Evolutionary conservation across 139 green algal genomes (phyloP).

Genomic region (Chlamydomonas sp.): DNA sequence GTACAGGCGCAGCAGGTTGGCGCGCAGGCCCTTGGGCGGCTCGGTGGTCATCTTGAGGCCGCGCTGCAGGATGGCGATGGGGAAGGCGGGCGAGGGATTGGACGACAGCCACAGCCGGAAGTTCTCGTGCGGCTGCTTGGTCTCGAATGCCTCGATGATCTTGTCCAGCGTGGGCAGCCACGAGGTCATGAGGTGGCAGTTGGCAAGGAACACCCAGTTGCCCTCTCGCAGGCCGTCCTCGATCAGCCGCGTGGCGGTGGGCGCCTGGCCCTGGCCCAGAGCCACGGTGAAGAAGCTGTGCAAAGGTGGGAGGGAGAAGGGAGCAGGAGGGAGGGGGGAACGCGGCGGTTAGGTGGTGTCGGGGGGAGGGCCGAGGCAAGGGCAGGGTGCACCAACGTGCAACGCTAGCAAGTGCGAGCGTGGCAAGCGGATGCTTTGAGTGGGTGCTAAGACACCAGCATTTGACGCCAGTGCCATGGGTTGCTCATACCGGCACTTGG

Average conservation of each 20-base stretch:
- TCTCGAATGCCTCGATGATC: slow-evolving; percentile 81
- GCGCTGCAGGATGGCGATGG: slow-evolving; percentile 87
- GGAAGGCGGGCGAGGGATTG: slow-evolving; percentile 78
- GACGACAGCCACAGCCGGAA: slow-evolving; percentile 91
- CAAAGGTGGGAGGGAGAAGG: not conserved
- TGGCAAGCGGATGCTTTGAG: too few relatives aligned
- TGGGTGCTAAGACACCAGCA: too few relatives aligned
- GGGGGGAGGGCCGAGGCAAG: too few relatives aligned
- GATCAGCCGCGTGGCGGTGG: slow-evolving; percentile 81
- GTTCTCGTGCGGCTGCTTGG: slow-evolving; percentile 67
- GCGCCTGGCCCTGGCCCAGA: slow-evolving; percentile 84
- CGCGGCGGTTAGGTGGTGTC: not conserved
- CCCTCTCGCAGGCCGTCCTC: slow-evolving; percentile 75
- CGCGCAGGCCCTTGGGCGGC: slow-evolving; percentile 87
- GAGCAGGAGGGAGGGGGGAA: not conserved
- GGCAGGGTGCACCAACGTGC: too few relatives aligned
- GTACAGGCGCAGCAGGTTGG: slow-evolving; percentile 89
- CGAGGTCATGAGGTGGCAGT: slow-evolving; percentile 91
- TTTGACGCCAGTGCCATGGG: too few relatives aligned
- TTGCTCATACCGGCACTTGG: too few relatives aligned
- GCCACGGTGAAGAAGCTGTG: slow-evolving; percentile 79
- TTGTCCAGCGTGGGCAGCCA: slow-evolving; percentile 90
- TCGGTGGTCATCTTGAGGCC: slow-evolving; percentile 94
- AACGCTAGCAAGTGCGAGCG: too few relatives aligned
- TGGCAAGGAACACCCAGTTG: slow-evolving; percentile 92